phyloP scores from a whole-genome alignment of 768 basidiomycete genomes.

The Phanerochaete carnosa region DNA sequence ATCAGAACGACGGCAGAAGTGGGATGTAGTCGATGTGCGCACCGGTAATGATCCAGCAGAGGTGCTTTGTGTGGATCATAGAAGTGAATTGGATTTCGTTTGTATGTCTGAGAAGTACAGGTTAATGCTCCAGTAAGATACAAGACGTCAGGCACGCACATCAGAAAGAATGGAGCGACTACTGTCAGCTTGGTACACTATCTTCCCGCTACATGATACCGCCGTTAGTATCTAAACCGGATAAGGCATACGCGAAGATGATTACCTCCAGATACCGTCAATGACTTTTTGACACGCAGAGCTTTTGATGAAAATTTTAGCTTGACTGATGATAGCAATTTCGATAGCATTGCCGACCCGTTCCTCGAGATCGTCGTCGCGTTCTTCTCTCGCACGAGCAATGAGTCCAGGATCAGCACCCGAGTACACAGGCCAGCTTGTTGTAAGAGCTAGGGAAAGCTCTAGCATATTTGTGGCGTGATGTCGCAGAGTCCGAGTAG shows the following conservation, averaged over 20 bases:
- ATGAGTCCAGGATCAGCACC: conserved; percentile 66
- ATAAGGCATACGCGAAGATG: conserved; percentile 10
- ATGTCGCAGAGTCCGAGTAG: conserved; percentile 72
- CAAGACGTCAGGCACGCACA: conserved; percentile 40
- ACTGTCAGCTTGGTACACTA: conserved; percentile 88
- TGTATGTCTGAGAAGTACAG: conserved; percentile 67
- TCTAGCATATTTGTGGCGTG: conserved; percentile 67
- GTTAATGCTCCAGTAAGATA: neutral
- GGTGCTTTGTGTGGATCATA: conserved; percentile 95
- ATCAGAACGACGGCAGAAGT: neutral
- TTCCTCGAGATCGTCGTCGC: conserved; percentile 72
- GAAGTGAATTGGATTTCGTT: conserved; percentile 86
- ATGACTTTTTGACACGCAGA: conserved; percentile 90
- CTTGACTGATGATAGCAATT: conserved; percentile 83
- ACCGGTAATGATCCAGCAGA: conserved; percentile 95
- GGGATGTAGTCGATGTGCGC: conserved; percentile 13
- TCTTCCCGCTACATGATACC: conserved; percentile 63
- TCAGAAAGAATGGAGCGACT: conserved; percentile 89
- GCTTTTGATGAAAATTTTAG: conserved; percentile 87
- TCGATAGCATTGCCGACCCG: conserved; percentile 91
- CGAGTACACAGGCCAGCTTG: conserved; percentile 76
- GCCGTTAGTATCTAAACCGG: neutral
- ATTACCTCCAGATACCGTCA: conserved; percentile 74
- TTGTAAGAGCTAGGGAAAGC: conserved; percentile 69
- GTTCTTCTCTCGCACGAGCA: conserved; percentile 54